Conservation (phyloP, 805 yeast genomes). For the Saturnispora bothae region DNA sequence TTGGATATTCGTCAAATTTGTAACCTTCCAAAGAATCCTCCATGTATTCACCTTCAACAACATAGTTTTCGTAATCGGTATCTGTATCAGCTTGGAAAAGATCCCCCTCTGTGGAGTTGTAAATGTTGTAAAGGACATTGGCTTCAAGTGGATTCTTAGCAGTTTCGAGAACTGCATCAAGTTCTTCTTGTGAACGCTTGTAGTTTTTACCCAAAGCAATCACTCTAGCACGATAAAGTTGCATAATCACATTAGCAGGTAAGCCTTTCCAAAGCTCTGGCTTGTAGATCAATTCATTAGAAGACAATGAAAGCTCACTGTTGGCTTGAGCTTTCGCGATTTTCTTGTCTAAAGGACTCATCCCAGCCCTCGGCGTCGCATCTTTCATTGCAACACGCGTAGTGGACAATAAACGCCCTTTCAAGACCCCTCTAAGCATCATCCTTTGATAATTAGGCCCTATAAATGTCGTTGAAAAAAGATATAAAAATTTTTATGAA, state of each 20-base stretch:
- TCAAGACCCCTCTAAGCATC: constrained; percentile 4
- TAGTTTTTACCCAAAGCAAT: constrained; percentile 40
- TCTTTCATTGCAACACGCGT: constrained; percentile 2
- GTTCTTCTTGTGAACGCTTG: constrained; percentile 40
- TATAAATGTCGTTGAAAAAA: constrained; percentile 1
- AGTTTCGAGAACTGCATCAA: constrained; percentile 45
- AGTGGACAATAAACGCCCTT: constrained; percentile 1
- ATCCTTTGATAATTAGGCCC: not conserved
- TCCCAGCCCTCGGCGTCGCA: too few relatives aligned
- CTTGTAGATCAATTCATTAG: constrained; percentile 30
- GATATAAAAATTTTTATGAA: not conserved
- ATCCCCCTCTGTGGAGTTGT: constrained; percentile 38
- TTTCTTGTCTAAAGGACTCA: constrained; percentile 6
- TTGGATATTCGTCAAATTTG: constrained; percentile 55
- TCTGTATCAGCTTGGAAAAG: constrained; percentile 30
- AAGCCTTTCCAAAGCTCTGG: constrained; percentile 67
- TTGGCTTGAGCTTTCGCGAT: constrained; percentile 12
- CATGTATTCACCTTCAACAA: constrained; percentile 25
- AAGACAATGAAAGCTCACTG: constrained; percentile 9
- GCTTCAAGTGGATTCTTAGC: constrained; percentile 21
- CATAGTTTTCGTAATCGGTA: constrained; percentile 32
- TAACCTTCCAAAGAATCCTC: constrained; percentile 29
- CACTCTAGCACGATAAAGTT: constrained; percentile 50
- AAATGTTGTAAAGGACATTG: constrained; percentile 17
- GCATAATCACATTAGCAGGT: constrained; percentile 52